Evolutionary conservation across 1,284 basidiomycete genomes (phyloP).

Genomic region (Cystobasidium sp.): DNA sequence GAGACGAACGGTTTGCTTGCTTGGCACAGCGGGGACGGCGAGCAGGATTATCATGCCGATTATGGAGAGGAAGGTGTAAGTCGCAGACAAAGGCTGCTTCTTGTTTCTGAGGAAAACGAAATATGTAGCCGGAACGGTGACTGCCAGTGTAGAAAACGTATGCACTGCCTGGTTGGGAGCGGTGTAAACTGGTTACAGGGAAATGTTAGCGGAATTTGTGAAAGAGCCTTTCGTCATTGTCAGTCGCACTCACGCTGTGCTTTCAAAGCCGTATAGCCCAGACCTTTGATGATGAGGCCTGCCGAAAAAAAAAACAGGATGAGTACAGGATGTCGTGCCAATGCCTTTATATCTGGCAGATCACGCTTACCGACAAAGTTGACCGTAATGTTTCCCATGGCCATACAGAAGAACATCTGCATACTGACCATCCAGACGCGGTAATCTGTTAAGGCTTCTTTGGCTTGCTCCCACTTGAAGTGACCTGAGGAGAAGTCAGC

Average conservation of each 20-base stretch:
- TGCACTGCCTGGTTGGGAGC: neutral
- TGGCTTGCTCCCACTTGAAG: neutral
- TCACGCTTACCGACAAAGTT: neutral
- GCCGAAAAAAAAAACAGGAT: no score
- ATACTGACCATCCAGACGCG: conserved; percentile 2
- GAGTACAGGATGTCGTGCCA: no score
- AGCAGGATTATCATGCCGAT: neutral
- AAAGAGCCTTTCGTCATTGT: no score
- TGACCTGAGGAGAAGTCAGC: no score
- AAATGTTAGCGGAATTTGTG: no score
- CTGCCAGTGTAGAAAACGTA: neutral
- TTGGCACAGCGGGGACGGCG: neutral
- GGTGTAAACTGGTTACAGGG: no score
- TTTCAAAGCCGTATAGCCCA: conserved; percentile 1
- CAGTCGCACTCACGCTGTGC: neutral
- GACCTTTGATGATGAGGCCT: conserved; percentile 19
- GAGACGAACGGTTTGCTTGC: neutral
- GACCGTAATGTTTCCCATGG: neutral
- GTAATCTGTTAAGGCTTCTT: conserved; percentile 1
- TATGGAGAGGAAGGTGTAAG: neutral
- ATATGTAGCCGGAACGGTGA: conserved; percentile 4
- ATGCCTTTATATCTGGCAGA: no score
- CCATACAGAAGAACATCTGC: neutral
- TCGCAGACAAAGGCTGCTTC: conserved; percentile 3
- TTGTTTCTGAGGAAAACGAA: neutral